Conservation (phyloP, 768 basidiomycete species). For the Calocybe indica region DNA sequence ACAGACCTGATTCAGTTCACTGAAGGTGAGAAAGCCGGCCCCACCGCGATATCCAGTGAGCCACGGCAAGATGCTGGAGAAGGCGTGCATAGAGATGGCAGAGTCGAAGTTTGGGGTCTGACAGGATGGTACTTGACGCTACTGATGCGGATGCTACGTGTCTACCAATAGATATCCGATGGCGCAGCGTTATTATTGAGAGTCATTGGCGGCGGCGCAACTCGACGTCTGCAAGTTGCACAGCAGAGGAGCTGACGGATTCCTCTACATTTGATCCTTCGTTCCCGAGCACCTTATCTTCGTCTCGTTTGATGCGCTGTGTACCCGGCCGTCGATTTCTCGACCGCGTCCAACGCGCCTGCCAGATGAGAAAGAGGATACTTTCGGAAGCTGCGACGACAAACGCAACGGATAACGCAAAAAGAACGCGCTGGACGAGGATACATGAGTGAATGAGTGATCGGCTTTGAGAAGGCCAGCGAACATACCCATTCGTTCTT, state of each 20-base stretch:
- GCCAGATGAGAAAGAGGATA: constrained; percentile 69
- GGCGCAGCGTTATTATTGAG: not conserved
- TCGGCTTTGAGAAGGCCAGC: constrained; percentile 1
- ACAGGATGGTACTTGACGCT: constrained; percentile 77
- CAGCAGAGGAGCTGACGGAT: constrained; percentile 7
- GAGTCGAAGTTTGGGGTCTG: constrained; percentile 75
- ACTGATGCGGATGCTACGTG: constrained; percentile 50
- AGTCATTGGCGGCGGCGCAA: constrained; percentile 25
- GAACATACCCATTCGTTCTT: constrained; percentile 68
- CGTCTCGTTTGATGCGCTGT: no score
- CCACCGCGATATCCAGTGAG: constrained; percentile 22
- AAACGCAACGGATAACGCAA: constrained; percentile 53
- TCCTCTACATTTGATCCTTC: not conserved
- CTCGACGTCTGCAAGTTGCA: constrained; percentile 9
- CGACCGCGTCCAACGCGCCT: constrained; percentile 28
- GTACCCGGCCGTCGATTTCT: no score
- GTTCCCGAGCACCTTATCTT: no score
- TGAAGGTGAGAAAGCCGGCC: constrained; percentile 9
- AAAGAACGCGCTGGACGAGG: constrained; percentile 45
- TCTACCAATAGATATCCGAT: constrained; percentile 30
- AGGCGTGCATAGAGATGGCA: constrained; percentile 38
- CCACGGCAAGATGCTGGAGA: constrained; percentile 14
- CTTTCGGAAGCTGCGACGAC: constrained; percentile 70
- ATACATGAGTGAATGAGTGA: constrained; percentile 2
- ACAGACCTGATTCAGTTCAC: constrained; percentile 43